Evolutionary conservation across 805 yeast genomes (phyloP).

Genomic region (Nakazawaea molendinolei): DNA sequence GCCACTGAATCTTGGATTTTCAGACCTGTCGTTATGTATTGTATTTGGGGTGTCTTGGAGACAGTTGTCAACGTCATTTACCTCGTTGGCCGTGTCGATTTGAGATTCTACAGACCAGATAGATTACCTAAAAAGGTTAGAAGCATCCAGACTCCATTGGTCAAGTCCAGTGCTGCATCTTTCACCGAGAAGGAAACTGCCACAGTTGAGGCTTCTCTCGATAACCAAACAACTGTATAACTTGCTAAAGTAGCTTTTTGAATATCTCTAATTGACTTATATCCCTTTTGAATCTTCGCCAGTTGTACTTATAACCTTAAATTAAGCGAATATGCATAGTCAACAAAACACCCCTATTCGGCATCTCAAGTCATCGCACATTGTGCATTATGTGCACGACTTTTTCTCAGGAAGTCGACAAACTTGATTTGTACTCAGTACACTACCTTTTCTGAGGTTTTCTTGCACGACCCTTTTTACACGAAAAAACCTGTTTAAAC

Average conservation of each 20-base stretch:
- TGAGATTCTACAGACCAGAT: slow-evolving; percentile 78
- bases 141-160: background rate
- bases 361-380: too few species aligned
- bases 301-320: background rate
- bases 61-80: slow-evolving; percentile 48
- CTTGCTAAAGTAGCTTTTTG: too few species aligned
- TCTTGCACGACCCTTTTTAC: too few species aligned
- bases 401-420: too few species aligned
- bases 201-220: slow-evolving; percentile 6
- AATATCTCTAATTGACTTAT: too few species aligned
- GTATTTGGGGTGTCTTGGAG: slow-evolving; percentile 66
- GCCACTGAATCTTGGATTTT: slow-evolving; percentile 35
- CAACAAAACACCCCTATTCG: background rate
- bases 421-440: too few species aligned
- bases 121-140: slow-evolving; percentile 4
- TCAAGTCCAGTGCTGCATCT: background rate
- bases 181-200: slow-evolving; percentile 3
- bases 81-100: slow-evolving; percentile 60
- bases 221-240: slow-evolving; percentile 4
- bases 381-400: too few species aligned
- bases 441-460: too few species aligned
- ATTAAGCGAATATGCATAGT: background rate
- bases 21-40: slow-evolving; percentile 55
- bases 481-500: too few species aligned
- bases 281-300: too few species aligned